These are phyloP conservation scores for Kurtzmaniella quercitrusa DNA, from an alignment of 1,139 yeast genomes.

Conservation along the genomic window DNA sequence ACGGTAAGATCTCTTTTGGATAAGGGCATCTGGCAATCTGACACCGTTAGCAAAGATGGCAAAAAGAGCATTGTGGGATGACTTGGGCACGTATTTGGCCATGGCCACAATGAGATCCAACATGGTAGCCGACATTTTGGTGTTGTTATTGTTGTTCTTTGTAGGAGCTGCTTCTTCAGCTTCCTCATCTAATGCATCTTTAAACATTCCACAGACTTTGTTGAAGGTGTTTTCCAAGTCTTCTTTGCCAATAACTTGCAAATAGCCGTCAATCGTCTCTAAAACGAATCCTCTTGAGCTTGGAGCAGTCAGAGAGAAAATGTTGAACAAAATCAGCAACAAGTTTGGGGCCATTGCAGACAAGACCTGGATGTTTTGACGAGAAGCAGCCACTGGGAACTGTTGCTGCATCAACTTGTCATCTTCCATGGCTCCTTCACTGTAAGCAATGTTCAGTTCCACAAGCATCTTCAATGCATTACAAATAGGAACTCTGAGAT, in stretches of 20 bases:
- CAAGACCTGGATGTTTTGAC: conserved; percentile 55
- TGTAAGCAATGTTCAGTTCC: conserved; percentile 66
- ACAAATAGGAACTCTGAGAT: conserved; percentile 73
- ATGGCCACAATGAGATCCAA: conserved; percentile 86
- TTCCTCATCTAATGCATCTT: conserved; percentile 70
- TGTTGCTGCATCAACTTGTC: conserved; percentile 58
- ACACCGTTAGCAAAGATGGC: conserved; percentile 73
- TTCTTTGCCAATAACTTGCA: conserved; percentile 62
- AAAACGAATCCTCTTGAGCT: conserved; percentile 80
- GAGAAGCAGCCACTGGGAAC: conserved; percentile 56
- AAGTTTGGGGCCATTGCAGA: conserved; percentile 67
- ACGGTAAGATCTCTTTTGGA: conserved; percentile 90
- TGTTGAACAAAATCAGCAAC: conserved; percentile 84
- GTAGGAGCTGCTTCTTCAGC: conserved; percentile 15
- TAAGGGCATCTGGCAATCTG: conserved; percentile 51
- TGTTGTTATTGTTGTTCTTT: conserved; percentile 18
- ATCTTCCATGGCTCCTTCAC: conserved; percentile 54
- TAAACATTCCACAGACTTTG: conserved; percentile 77
- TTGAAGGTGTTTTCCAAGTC: conserved; percentile 77
- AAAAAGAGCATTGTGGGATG: conserved; percentile 70
- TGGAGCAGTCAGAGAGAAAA: conserved; percentile 80
- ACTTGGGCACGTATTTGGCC: conserved; percentile 73
- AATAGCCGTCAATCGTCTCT: conserved; percentile 79
- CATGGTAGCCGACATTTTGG: conserved; percentile 72
- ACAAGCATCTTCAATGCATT: conserved; percentile 75